Percentiles rank a stretch among this genome's conserved stretches.
phyloP scores from a whole-genome alignment of 2,329 filamentous ascomycete genomes.

The Lasiodiplodia sp. region DNA sequence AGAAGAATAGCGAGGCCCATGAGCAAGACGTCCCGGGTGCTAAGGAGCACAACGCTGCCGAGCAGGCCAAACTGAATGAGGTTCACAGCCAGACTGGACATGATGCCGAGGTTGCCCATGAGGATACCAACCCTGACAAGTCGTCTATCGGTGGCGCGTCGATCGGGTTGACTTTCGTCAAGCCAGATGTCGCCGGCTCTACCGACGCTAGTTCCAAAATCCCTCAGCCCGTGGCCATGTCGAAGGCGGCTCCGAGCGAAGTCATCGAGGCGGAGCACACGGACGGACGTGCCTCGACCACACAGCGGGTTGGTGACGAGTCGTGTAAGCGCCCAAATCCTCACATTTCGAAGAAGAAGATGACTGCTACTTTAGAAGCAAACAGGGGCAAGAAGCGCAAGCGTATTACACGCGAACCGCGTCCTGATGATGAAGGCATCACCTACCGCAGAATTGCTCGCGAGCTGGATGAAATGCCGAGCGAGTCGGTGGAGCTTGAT shows the following conservation, averaged over 20 bases:
- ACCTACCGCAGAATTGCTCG: conserved; percentile 34
- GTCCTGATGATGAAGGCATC: conserved; percentile 35
- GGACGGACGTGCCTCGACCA: not conserved
- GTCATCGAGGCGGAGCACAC: not conserved
- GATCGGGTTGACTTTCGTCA: not conserved
- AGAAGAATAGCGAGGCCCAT: not conserved
- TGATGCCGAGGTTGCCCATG: not conserved
- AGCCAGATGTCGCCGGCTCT: not conserved
- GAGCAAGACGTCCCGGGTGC: not conserved
- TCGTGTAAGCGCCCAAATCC: not conserved
- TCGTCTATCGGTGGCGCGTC: no score
- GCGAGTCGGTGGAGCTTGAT: conserved; percentile 53
- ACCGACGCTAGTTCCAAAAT: no score
- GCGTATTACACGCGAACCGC: conserved; percentile 41
- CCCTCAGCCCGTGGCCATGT: no score
- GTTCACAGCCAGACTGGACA: not conserved
- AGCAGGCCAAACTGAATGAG: not conserved
- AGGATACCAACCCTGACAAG: no score
- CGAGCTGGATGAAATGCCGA: conserved; percentile 40
- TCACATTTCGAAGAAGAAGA: conserved; percentile 27
- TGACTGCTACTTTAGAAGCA: conserved; percentile 29
- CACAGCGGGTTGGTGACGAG: not conserved
- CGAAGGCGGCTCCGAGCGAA: not conserved
- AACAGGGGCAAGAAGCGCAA: conserved; percentile 47
- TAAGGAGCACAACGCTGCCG: not conserved